Conservation (phyloP, 139 green algal species). For the Monoraphidium neglectum region DNA sequence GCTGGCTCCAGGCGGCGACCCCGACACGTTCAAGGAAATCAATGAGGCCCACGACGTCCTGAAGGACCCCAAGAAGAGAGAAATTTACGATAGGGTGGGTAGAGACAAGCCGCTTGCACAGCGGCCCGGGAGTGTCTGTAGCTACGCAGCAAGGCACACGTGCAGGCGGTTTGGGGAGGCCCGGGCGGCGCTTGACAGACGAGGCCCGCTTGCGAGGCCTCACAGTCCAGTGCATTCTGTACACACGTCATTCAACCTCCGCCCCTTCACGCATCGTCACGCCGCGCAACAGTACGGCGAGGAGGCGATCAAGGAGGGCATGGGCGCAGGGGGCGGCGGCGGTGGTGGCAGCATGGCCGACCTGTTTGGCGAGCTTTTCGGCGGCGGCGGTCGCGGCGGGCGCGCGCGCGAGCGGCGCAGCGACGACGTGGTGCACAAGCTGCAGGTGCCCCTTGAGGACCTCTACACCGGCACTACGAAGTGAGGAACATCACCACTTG, state of each 20-base stretch:
- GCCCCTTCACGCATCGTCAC: too few relatives aligned
- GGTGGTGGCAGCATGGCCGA: constrained; percentile 81
- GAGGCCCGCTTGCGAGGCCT: too few relatives aligned
- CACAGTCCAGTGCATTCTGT: too few relatives aligned
- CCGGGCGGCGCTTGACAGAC: too few relatives aligned
- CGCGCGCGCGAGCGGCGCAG: constrained; percentile 70
- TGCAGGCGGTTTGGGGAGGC: too few relatives aligned
- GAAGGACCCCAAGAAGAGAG: constrained; percentile 93
- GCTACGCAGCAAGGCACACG: too few relatives aligned
- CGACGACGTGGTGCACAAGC: constrained; percentile 95
- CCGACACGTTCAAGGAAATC: constrained; percentile 99
- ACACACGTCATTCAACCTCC: too few relatives aligned
- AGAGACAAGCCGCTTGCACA: not conserved
- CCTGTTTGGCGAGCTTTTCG: constrained; percentile 84
- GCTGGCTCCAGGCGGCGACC: constrained; percentile 74
- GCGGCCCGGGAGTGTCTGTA: too few relatives aligned
- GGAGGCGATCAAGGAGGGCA: constrained; percentile 97
- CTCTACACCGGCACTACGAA: constrained; percentile 85
- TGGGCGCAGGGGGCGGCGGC: constrained; percentile 70
- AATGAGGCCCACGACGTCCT: constrained; percentile 97
- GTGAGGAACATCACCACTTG: constrained; percentile 35
- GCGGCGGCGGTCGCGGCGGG: constrained; percentile 64
- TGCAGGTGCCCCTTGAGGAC: constrained; percentile 93
- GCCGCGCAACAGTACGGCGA: constrained; percentile 90
- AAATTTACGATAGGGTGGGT: constrained; percentile 94